Conservation (phyloP, 345 rosid genomes). For the Syzygium aromaticum region DNA sequence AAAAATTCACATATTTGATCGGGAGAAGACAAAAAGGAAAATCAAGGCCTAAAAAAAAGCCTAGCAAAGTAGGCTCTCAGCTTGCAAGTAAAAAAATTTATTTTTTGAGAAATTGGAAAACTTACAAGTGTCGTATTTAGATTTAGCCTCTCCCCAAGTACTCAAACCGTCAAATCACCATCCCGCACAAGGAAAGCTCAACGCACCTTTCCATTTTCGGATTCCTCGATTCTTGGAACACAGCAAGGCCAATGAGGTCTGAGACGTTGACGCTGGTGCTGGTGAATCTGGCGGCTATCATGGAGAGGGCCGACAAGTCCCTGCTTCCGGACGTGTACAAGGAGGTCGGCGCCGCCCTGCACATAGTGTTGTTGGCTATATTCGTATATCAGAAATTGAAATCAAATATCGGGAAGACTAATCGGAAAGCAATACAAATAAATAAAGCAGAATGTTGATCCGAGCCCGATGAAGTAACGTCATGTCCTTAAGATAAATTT, state of each 20-base stretch:
- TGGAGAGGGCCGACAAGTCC: slow-evolving; percentile 92
- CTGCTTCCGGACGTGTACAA: slow-evolving; percentile 78
- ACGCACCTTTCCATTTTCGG: background rate
- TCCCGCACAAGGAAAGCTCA: background rate
- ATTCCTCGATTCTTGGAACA: background rate
- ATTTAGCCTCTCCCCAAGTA: background rate
- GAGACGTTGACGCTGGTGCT: slow-evolving; percentile 62
- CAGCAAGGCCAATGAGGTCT: slow-evolving; percentile 26
- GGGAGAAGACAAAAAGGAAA: too few species aligned
- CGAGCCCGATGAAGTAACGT: too few species aligned
- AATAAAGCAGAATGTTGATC: too few species aligned
- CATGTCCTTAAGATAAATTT: too few species aligned
- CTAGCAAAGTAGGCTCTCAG: too few species aligned
- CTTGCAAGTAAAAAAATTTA: background rate
- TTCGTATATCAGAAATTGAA: too few species aligned
- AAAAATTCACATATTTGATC: too few species aligned
- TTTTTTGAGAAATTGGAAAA: background rate
- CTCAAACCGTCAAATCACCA: background rate
- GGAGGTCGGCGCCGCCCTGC: slow-evolving; percentile 71
- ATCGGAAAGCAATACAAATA: too few species aligned
- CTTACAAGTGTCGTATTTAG: background rate
- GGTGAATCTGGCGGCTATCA: slow-evolving; percentile 71
- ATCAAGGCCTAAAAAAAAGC: too few species aligned
- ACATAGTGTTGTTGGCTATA: too few species aligned
- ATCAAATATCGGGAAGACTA: too few species aligned